These are phyloP conservation scores for Leishmania gerbilli DNA, from an alignment of 208 protist species.

Conservation along the genomic window DNA sequence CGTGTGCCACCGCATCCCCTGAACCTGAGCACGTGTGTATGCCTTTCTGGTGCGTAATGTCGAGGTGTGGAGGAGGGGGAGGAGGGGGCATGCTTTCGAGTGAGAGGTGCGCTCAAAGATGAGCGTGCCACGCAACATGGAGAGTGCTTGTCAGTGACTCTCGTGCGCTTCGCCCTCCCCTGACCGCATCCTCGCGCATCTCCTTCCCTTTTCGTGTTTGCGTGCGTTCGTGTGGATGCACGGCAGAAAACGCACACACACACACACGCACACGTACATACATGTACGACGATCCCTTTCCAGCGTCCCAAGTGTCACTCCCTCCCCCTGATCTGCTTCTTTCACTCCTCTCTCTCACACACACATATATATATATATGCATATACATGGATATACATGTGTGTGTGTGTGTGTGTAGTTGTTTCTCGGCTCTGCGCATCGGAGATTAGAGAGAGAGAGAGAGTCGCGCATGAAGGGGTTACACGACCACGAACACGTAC, in stretches of 20 bases:
- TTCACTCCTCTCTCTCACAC: neutral
- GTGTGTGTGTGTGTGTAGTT: neutral
- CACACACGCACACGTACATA: neutral
- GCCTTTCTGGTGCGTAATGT: neutral
- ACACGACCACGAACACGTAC: neutral
- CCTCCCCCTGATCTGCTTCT: neutral
- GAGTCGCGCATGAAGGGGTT: neutral
- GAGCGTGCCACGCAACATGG: neutral
- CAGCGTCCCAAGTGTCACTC: neutral
- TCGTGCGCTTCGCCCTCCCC: neutral
- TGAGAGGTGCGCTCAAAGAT: neutral
- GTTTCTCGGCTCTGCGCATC: neutral
- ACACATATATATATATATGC: neutral
- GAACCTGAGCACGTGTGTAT: neutral
- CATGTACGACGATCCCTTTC: neutral
- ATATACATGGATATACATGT: neutral
- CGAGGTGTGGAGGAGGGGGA: neutral
- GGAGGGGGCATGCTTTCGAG: neutral
- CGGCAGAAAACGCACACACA: neutral
- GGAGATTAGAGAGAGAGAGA: neutral
- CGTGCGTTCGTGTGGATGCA: neutral
- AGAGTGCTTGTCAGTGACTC: neutral
- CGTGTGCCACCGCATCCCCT: neutral
- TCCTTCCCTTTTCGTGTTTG: neutral
- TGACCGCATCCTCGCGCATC: neutral